phyloP scores from a whole-genome alignment of 2,329 filamentous ascomycete species.

The Drechslerella coelobrocha region DNA sequence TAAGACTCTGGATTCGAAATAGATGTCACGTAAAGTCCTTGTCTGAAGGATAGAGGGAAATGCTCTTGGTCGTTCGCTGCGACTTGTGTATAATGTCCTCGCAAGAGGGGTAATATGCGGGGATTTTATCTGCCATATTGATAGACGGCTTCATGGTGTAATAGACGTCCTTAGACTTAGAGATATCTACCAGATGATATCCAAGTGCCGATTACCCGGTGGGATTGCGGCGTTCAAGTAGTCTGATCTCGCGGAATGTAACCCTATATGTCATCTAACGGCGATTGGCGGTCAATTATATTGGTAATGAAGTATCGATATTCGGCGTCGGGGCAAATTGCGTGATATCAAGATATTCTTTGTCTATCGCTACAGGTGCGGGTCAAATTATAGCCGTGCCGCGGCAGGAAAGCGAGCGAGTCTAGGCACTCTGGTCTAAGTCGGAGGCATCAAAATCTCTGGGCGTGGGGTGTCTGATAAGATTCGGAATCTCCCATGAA shows the following conservation, averaged over 20 bases:
- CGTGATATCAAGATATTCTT: conserved; percentile 30
- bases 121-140: conserved; percentile 36
- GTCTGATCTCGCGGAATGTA: background rate
- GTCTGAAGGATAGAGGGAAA: background rate
- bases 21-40: too few species aligned
- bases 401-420: too few species aligned
- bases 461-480: background rate
- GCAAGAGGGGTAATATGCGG: background rate
- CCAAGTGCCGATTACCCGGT: conserved; percentile 22
- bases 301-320: background rate
- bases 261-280: background rate
- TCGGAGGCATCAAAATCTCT: too few species aligned
- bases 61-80: background rate
- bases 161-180: background rate
- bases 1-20: background rate
- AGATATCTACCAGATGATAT: too few species aligned
- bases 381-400: too few species aligned
- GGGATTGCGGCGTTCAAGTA: background rate
- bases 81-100: background rate
- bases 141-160: conserved; percentile 3
- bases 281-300: background rate
- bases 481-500: too few species aligned
- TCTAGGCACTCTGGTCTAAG: too few species aligned
- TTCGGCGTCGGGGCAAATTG: conserved; percentile 5
- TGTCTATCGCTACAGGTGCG: conserved; percentile 24